A percentile compares a stretch with the other conserved stretches of the same genome.
Evolutionary conservation across 2,329 filamentous ascomycete species (phyloP).

Genomic region (Diaporthe vexans): DNA sequence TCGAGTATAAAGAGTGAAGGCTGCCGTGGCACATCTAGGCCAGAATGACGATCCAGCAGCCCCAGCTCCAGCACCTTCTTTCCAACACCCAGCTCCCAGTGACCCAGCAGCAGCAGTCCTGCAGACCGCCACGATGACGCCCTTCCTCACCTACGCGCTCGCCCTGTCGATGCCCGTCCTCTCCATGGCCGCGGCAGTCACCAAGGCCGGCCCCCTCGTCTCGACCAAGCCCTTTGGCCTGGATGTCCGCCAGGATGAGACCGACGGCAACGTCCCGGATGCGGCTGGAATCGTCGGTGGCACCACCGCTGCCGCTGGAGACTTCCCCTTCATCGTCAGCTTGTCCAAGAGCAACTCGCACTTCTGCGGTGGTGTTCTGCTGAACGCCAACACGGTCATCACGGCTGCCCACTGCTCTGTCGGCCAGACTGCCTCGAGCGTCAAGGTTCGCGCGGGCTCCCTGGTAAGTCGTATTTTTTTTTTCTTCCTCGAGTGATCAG

Average conservation of each 20-base stretch:
- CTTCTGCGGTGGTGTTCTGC: constrained; percentile 49
- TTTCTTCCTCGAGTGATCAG: too few relatives aligned
- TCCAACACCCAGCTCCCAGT: constrained; percentile 19
- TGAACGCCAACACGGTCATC: constrained; percentile 51
- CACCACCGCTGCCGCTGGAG: constrained; percentile 42
- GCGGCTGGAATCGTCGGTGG: constrained; percentile 9
- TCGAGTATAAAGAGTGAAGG: constrained; percentile 23
- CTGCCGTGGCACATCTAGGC: not conserved
- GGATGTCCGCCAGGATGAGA: constrained; percentile 17
- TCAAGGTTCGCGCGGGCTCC: constrained; percentile 49
- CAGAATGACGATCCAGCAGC: constrained; percentile 15
- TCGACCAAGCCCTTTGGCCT: constrained; percentile 34
- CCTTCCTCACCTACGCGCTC: constrained; percentile 35
- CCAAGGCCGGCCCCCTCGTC: constrained; percentile 8
- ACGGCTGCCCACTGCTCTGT: constrained; percentile 51
- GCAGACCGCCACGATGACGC: constrained; percentile 37
- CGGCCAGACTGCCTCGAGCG: constrained; percentile 39
- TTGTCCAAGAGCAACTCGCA: constrained; percentile 43
- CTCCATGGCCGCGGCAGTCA: constrained; percentile 36
- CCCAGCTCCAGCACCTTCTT: constrained; percentile 20
- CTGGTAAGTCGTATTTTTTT: constrained; percentile 29
- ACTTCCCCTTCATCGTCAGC: constrained; percentile 52
- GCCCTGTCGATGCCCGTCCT: constrained; percentile 29
- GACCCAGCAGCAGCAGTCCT: constrained; percentile 25
- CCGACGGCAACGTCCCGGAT: not conserved